Evolutionary conservation across 305 asterid genomes (phyloP).

Genomic region (Fraxinus greggii): DNA sequence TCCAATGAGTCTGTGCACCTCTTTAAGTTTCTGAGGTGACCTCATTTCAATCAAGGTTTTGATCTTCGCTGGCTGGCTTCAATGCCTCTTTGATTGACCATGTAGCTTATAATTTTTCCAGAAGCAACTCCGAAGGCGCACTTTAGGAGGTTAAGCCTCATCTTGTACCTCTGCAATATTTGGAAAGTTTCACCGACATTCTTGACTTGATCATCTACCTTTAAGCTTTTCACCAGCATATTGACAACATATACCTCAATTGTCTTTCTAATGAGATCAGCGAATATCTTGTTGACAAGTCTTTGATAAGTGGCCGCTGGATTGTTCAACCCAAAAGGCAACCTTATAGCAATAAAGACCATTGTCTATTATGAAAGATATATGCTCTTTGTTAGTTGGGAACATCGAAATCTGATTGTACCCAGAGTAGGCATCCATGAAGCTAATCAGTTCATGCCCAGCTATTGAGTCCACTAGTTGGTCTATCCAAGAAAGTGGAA

Average conservation of each 20-base stretch:
- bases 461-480: neutral
- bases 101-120: neutral
- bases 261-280: neutral
- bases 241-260: neutral
- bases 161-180: neutral
- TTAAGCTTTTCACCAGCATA: neutral
- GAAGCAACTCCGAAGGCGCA: neutral
- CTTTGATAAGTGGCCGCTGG: neutral
- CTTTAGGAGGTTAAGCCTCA: neutral
- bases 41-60: no score
- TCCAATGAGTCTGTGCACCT: no score
- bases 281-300: neutral
- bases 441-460: neutral
- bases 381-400: neutral
- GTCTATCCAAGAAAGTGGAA: neutral
- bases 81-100: neutral
- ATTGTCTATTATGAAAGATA: neutral
- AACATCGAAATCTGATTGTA: neutral
- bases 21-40: no score
- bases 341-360: neutral
- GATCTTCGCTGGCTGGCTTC: neutral
- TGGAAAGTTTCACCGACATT: neutral
- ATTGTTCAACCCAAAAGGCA: neutral
- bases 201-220: neutral
- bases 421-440: neutral